phyloP scores from a whole-genome alignment of 2,329 filamentous ascomycete genomes.

The Hirsutella rhossiliensis region DNA sequence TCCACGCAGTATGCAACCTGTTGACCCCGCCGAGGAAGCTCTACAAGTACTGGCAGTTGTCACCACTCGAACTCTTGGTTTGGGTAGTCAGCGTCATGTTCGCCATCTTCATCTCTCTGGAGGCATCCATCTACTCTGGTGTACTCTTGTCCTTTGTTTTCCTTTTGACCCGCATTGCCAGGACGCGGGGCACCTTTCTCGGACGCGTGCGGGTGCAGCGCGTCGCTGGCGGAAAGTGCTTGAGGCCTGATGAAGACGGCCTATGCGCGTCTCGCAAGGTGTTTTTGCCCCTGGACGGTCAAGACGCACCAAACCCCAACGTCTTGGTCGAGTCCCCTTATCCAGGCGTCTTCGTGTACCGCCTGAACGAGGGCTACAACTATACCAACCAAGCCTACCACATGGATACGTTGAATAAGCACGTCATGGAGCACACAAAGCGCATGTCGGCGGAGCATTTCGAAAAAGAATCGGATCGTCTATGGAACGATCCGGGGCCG shows the following conservation, averaged over 20 bases:
- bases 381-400: constrained; percentile 39
- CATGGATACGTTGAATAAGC: constrained; percentile 26
- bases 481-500: constrained; percentile 42
- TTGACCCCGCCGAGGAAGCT: constrained; percentile 62
- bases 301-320: constrained; percentile 32
- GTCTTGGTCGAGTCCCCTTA: constrained; percentile 28
- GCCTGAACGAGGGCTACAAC: constrained; percentile 38
- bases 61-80: constrained; percentile 61
- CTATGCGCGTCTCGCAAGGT: constrained; percentile 14
- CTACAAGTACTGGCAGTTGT: constrained; percentile 68
- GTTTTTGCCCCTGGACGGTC: constrained; percentile 28
- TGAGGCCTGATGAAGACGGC: background rate
- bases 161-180: constrained; percentile 31
- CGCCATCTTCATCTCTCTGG: constrained; percentile 36
- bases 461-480: constrained; percentile 28
- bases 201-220: constrained; percentile 20
- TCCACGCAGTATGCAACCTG: constrained; percentile 70
- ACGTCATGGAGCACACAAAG: constrained; percentile 27
- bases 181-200: constrained; percentile 34
- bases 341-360: constrained; percentile 39
- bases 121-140: constrained; percentile 38
- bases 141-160: constrained; percentile 28
- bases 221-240: constrained; percentile 1
- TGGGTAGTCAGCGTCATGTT: constrained; percentile 61
- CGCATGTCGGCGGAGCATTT: constrained; percentile 25